Percentiles rank a stretch among this genome's conserved stretches.
Evolutionary conservation across 768 basidiomycete genomes (phyloP).

Genomic region (Cystobasidium ongulense): DNA sequence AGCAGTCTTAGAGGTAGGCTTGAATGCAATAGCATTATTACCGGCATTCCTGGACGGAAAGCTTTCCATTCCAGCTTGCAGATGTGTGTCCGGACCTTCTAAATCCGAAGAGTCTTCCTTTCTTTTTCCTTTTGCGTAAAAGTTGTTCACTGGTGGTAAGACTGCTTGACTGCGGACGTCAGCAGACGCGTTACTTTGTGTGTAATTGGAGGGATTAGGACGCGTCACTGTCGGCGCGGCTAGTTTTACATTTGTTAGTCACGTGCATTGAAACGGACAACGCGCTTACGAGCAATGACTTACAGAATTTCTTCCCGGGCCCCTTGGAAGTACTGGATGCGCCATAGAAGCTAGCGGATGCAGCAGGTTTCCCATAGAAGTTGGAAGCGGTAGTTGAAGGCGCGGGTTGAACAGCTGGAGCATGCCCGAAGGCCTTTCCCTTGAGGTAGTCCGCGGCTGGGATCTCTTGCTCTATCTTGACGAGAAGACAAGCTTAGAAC

Average conservation of each 20-base stretch:
- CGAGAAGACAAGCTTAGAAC: not conserved
- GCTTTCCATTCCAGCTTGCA: not conserved
- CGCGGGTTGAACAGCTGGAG: not conserved
- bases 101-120: not conserved
- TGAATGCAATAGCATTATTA: not conserved
- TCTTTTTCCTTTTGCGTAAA: not conserved
- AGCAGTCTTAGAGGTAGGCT: conserved; percentile 32
- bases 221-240: not conserved
- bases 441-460: not conserved
- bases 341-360: conserved; percentile 1
- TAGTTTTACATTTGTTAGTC: not conserved
- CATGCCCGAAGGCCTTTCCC: not conserved
- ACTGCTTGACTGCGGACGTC: not conserved
- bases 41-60: not conserved
- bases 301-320: conserved; percentile 3
- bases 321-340: not conserved
- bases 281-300: not conserved
- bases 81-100: not conserved
- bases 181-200: conserved; percentile 4
- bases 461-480: conserved; percentile 2
- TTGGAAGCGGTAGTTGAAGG: not conserved
- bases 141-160: not conserved
- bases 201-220: not conserved
- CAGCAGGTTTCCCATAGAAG: not conserved
- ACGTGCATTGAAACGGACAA: not conserved